Evolutionary conservation across 768 basidiomycete genomes (phyloP).

Genomic region (Tricholomella constricta): DNA sequence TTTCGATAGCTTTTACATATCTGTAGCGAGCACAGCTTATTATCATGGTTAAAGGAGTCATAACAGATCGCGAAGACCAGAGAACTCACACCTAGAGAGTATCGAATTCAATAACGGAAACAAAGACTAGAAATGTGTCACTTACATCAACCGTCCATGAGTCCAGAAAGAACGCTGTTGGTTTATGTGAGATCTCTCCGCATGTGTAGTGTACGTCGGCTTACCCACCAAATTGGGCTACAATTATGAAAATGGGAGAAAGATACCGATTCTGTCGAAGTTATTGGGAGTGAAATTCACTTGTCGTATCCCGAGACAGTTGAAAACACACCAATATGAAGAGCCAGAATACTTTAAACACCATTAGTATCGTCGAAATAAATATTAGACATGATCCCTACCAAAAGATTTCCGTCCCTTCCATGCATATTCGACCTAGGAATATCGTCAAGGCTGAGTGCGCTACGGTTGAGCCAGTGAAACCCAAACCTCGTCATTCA

Average conservation of each 20-base stretch:
- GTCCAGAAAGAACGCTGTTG: conserved; percentile 3
- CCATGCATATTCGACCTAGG: conserved; percentile 8
- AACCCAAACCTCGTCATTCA: conserved; percentile 18
- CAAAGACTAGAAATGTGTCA: not conserved
- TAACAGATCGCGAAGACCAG: not conserved
- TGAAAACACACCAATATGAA: too few species aligned
- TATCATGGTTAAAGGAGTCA: too few species aligned
- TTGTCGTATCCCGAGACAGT: not conserved
- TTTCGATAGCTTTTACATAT: conserved; percentile 5
- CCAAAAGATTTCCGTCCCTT: conserved; percentile 2
- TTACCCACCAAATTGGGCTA: conserved; percentile 13
- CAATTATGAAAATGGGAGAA: conserved; percentile 11
- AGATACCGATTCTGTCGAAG: conserved; percentile 23
- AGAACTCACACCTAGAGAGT: not conserved
- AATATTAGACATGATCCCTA: not conserved
- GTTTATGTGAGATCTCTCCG: not conserved
- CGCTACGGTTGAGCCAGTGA: too few species aligned
- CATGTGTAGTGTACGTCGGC: too few species aligned
- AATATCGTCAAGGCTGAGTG: too few species aligned
- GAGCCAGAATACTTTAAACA: too few species aligned
- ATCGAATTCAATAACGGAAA: not conserved
- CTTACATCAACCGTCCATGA: not conserved
- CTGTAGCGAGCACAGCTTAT: too few species aligned
- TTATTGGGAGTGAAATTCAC: not conserved
- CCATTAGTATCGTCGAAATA: not conserved